Evolutionary conservation across 345 rosid species (phyloP).

Genomic region (Triadica sebifera): DNA sequence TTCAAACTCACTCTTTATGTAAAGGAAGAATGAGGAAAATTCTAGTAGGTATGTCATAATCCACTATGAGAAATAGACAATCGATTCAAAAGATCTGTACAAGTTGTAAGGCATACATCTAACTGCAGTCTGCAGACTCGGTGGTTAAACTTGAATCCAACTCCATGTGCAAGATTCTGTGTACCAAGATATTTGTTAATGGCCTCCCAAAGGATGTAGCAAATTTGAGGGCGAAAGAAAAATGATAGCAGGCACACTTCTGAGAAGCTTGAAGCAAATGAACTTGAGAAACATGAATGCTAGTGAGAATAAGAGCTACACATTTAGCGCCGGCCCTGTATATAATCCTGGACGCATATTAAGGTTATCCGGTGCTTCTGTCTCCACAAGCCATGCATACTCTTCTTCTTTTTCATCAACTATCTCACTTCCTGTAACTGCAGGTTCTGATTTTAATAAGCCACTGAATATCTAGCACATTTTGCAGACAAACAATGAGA

Average conservation of each 20-base stretch:
- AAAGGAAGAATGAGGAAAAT: too few relatives aligned
- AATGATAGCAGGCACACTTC: background rate
- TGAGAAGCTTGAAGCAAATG: background rate
- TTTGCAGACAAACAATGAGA: background rate
- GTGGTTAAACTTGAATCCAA: background rate
- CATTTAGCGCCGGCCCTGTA: conserved; percentile 47
- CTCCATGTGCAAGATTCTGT: background rate
- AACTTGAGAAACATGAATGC: background rate
- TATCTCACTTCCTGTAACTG: conserved; percentile 40
- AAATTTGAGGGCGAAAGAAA: background rate
- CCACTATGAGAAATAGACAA: background rate
- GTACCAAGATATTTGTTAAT: background rate
- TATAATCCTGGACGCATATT: conserved; percentile 74
- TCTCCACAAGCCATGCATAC: conserved; percentile 83
- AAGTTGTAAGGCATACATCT: background rate
- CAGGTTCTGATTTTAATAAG: conserved; percentile 8
- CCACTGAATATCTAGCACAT: background rate
- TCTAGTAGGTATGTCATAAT: background rate
- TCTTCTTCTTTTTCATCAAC: conserved; percentile 56
- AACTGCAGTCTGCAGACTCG: background rate
- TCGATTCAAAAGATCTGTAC: background rate
- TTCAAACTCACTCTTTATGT: too few relatives aligned
- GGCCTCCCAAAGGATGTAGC: background rate
- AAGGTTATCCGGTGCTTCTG: conserved; percentile 65
- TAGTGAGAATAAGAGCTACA: background rate